Percentiles rank a stretch among this genome's conserved stretches.
Conservation (phyloP, 2,329 filamentous ascomycete species). For the Trichoderma citrinoviride region DNA sequence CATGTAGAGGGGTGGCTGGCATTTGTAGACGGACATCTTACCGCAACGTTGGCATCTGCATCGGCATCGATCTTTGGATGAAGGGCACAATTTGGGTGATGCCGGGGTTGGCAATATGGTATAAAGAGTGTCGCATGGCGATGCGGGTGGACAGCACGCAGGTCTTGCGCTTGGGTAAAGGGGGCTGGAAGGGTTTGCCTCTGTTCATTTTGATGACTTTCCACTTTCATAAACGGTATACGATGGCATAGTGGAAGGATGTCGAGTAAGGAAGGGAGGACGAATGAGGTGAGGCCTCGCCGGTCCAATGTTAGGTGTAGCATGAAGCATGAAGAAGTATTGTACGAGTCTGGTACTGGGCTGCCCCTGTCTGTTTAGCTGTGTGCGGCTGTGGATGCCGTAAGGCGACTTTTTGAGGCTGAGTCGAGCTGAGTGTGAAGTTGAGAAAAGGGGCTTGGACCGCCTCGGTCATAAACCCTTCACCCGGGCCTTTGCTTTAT, state of each 20-base stretch:
- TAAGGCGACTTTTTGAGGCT: background rate
- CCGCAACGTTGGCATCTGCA: background rate
- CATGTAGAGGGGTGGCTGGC: background rate
- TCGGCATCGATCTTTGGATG: constrained; percentile 1
- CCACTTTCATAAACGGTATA: background rate
- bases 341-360: background rate
- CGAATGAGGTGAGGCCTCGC: background rate
- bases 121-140: background rate
- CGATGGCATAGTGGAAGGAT: background rate
- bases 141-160: constrained; percentile 1
- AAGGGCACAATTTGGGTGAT: background rate
- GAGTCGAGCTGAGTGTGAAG: background rate
- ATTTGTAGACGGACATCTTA: background rate
- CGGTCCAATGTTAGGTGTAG: too few relatives aligned
- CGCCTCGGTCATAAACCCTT: too few relatives aligned
- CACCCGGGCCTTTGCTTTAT: too few relatives aligned
- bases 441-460: too few relatives aligned
- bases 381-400: background rate
- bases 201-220: background rate
- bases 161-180: background rate
- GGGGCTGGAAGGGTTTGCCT: background rate
- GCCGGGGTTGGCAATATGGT: constrained; percentile 3
- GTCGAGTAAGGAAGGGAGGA: background rate
- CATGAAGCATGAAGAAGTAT: background rate
- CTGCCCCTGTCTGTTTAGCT: too few relatives aligned